A percentile compares a stretch with the other conserved stretches of the same genome.
Evolutionary conservation across 2,329 filamentous ascomycete genomes (phyloP).

Genomic region (Neofusicoccum parvum): DNA sequence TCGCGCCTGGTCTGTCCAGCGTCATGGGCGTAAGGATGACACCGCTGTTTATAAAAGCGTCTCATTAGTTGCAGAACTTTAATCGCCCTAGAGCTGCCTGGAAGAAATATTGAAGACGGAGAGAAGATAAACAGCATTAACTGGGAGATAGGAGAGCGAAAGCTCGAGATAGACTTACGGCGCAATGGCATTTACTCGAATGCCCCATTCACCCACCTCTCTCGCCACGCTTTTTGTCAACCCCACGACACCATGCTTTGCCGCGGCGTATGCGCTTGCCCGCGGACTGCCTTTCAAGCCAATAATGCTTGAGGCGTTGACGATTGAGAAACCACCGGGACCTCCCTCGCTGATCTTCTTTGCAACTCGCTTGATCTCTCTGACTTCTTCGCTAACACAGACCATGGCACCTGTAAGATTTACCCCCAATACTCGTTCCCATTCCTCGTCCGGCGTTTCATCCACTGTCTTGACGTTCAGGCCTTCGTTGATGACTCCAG

Average conservation of each 20-base stretch:
- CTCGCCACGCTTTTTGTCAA: conserved; percentile 44
- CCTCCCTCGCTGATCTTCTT: conserved; percentile 26
- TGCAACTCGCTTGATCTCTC: conserved; percentile 39
- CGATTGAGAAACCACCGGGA: conserved; percentile 29
- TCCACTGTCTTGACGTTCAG: conserved; percentile 27
- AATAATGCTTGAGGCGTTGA: conserved; percentile 54
- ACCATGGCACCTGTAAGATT: conserved; percentile 44
- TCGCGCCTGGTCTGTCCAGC: conserved; percentile 28
- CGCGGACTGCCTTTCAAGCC: conserved; percentile 49
- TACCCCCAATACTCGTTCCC: conserved; percentile 41
- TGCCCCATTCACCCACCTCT: conserved; percentile 39
- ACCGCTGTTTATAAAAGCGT: not conserved
- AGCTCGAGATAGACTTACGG: conserved; percentile 31
- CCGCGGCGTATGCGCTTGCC: conserved; percentile 39
- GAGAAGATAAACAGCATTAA: no score
- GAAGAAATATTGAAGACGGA: no score
- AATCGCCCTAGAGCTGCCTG: no score
- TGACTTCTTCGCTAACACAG: conserved; percentile 41
- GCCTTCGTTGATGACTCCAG: conserved; percentile 41
- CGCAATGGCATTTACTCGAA: conserved; percentile 39
- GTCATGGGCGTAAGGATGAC: conserved; percentile 26
- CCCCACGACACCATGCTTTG: conserved; percentile 46
- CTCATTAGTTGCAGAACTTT: no score
- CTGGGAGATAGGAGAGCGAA: not conserved
- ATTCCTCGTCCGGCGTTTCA: conserved; percentile 42